These are phyloP conservation scores for Asterophora parasitica DNA, from an alignment of 768 basidiomycete genomes.

Conservation along the genomic window DNA sequence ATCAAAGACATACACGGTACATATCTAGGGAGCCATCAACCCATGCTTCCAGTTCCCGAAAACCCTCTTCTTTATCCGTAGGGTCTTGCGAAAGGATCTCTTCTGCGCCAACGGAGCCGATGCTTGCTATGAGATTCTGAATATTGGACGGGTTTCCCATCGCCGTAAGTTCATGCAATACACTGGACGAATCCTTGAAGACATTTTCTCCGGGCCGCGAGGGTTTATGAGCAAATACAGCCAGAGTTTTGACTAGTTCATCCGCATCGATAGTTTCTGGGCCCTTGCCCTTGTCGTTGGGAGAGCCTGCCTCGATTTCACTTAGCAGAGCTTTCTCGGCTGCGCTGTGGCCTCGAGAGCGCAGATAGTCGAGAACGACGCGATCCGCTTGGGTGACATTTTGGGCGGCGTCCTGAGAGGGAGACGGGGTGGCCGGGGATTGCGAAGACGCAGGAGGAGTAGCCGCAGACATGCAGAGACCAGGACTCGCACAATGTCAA, in stretches of 20 bases:
- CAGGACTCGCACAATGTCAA: neutral
- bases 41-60: constrained; percentile 82
- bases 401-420: constrained; percentile 32
- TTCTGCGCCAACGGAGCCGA: constrained; percentile 76
- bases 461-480: constrained; percentile 19
- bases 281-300: constrained; percentile 39
- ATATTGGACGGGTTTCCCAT: constrained; percentile 70
- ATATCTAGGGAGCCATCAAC: constrained; percentile 88
- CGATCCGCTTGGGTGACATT: constrained; percentile 36
- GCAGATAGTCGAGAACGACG: constrained; percentile 45
- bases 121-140: constrained; percentile 70
- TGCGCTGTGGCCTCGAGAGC: constrained; percentile 39
- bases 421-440: constrained; percentile 44
- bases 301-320: constrained; percentile 38
- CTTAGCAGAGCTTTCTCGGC: constrained; percentile 48
- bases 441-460: constrained; percentile 50
- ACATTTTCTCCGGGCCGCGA: constrained; percentile 65
- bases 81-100: constrained; percentile 79
- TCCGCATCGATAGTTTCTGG: constrained; percentile 40
- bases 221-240: constrained; percentile 67
- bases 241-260: constrained; percentile 51
- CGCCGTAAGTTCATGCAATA: constrained; percentile 61
- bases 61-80: constrained; percentile 82
- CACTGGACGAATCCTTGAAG: constrained; percentile 59
- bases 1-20: constrained; percentile 61